Evolutionary conservation across 495 filamentous ascomycete species (phyloP).

Genomic region (Haplographium delicatum): DNA sequence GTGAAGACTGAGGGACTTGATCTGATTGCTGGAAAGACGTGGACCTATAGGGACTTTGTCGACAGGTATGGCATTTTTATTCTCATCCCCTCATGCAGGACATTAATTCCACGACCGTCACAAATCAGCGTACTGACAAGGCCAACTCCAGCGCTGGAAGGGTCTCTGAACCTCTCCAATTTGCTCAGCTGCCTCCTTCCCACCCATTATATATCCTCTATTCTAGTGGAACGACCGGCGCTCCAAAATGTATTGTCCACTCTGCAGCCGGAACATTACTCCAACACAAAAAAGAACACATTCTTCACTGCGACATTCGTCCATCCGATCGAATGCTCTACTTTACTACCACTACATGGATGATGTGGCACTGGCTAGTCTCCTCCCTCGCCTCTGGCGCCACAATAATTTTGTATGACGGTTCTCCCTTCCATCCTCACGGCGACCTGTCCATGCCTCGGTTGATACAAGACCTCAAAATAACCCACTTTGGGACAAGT

Average conservation of each 20-base stretch:
- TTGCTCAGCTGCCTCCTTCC: conserved; percentile 64
- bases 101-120: background rate
- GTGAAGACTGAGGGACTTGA: conserved; percentile 45
- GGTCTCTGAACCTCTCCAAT: conserved; percentile 41
- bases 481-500: conserved; percentile 61
- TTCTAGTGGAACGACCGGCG: conserved; percentile 64
- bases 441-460: conserved; percentile 51
- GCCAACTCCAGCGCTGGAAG: background rate
- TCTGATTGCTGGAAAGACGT: conserved; percentile 21
- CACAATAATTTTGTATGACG: conserved; percentile 65
- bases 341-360: conserved; percentile 59
- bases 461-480: conserved; percentile 52
- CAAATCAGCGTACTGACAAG: background rate
- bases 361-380: conserved; percentile 69
- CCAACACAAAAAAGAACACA: conserved; percentile 55
- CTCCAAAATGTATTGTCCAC: conserved; percentile 72
- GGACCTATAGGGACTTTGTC: conserved; percentile 51
- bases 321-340: conserved; percentile 42
- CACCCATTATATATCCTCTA: conserved; percentile 70
- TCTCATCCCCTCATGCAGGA: background rate
- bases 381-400: conserved; percentile 50
- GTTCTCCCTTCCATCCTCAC: conserved; percentile 69
- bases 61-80: conserved; percentile 49
- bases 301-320: conserved; percentile 51
- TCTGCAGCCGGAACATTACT: conserved; percentile 56